Evolutionary conservation across 78 protist species (phyloP), one percentile per base, ranked within the genome.

Genomic region (Dictyostelium brefeldianum): DNA sequence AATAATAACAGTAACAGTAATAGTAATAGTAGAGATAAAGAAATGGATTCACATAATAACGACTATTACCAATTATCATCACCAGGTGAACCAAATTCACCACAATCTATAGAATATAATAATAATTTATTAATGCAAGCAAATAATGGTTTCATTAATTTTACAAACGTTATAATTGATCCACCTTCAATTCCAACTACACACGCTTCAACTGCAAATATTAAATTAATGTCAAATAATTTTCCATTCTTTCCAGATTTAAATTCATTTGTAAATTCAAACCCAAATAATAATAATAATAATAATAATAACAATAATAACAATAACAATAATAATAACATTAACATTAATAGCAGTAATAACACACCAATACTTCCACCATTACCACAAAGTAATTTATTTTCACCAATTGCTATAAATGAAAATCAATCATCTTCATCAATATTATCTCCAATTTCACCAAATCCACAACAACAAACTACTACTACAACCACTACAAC

Each of bases 101-200:
- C 48, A 36, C 25, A 69, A 36, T 31, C 77, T 25, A 41, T 25
- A 15, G n/a, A 69, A 15, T 36, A 27, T 36, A 36, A 36, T 36
- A 36, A 69, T 17, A 36, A 36, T 27, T 18, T 27, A 36, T 17
- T 36, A 29, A 29, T 25, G 6, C 25, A n/a, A 5, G 25, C 43
- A 69, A 67, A 67, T 31, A 67, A 67, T 67, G 29, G 5, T 31
- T 31, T 31, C 31, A 67, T 31, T 3, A 67, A 67, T 31, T 67
- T 67, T 67, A 29, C 75, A 67, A 67, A 31, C 31, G 43, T 67
- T 67, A 9, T 31, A 67, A 41, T 67, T 1, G 75, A 67, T 31
- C 75, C 75, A 31, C 75, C 75, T 29, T 15, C 31, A 31, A 67
- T 67, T 67, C 75, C 75, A 67, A 29, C 75, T 15, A 31, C 75